These are phyloP conservation scores for Aspergillus carlsbadensis DNA, from an alignment of 495 filamentous ascomycete genomes.

Conservation along the genomic window DNA sequence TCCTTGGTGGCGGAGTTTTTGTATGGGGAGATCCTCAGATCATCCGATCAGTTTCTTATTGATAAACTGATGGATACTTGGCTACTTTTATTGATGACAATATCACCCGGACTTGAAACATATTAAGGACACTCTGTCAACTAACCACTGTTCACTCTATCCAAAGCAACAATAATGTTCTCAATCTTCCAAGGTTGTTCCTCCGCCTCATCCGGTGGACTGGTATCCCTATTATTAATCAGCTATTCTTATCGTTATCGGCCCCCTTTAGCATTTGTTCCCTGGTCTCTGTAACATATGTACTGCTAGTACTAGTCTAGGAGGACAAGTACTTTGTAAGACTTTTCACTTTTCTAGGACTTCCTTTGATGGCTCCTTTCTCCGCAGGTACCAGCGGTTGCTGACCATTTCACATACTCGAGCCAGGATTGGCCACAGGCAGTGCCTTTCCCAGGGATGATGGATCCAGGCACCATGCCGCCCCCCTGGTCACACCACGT, in stretches of 20 bases:
- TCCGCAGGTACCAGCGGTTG: too few relatives aligned
- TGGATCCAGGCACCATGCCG: too few relatives aligned
- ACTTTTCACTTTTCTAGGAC: neutral
- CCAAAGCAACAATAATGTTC: neutral
- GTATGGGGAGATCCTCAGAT: slow-evolving; percentile 10
- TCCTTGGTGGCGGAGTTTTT: slow-evolving; percentile 27
- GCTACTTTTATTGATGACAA: slow-evolving; percentile 17
- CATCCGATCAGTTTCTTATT: slow-evolving; percentile 14
- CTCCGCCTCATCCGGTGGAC: neutral
- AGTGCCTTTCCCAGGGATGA: too few relatives aligned
- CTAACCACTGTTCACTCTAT: neutral
- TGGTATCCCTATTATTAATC: neutral
- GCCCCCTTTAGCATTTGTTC: neutral
- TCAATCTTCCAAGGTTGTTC: neutral
- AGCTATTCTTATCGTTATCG: neutral
- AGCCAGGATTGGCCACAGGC: too few relatives aligned
- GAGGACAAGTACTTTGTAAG: too few relatives aligned
- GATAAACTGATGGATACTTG: slow-evolving; percentile 13
- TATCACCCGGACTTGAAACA: neutral
- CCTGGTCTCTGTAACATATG: too few relatives aligned
- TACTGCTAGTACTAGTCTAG: too few relatives aligned
- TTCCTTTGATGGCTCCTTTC: too few relatives aligned
- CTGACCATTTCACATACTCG: too few relatives aligned
- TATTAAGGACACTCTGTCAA: neutral
- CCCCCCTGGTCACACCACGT: too few relatives aligned